Evolutionary conservation across 306 rosid species (phyloP), one percentile per base, ranked within the genome.

Genomic region (Glycyrrhiza uralensis): DNA sequence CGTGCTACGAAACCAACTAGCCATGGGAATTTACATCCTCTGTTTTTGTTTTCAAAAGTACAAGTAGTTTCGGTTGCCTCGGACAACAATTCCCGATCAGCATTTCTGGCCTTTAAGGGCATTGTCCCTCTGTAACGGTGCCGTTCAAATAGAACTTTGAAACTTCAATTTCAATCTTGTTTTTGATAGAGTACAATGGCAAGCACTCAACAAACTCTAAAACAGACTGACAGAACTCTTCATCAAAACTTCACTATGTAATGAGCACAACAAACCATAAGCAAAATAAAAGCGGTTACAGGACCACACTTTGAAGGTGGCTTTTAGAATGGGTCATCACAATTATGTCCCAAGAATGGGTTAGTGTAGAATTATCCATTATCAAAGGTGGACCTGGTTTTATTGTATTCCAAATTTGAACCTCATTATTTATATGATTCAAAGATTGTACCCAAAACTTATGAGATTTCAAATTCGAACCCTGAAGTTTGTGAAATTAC

Each of bases 251-350:
- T 13, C 29, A 15, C 22, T 45, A 56, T 42, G 66, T 24, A 66
- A 47, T 71, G 74, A 56, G 32, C 47, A 66, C 20, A 52, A 14
- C 69, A 61, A 64, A 24, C 50, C 44, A 52, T 15, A 56, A 12
- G 54, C 69, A 54, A 62, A 28, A 35, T 76, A 17, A 76, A 77
- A 64, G 57, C 81, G 52, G 46, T 4, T 20, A n/a, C 4, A 39
- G 85, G 83, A 73, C 83, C 77, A n/a, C n/a, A n/a, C n/a, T n/a
- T n/a, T n/a, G n/a, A n/a, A n/a, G n/a, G n/a, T n/a, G n/a, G n/a
- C n/a, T n/a, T n/a, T n/a, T n/a, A n/a, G n/a, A n/a, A n/a, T n/a
- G n/a, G n/a, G n/a, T n/a, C n/a, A n/a, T n/a, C n/a, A n/a, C n/a
- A n/a, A n/a, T n/a, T n/a, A n/a, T n/a, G n/a, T n/a, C n/a, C n/a